Conservation (phyloP, 805 yeast genomes). For the Candida adriatica region DNA sequence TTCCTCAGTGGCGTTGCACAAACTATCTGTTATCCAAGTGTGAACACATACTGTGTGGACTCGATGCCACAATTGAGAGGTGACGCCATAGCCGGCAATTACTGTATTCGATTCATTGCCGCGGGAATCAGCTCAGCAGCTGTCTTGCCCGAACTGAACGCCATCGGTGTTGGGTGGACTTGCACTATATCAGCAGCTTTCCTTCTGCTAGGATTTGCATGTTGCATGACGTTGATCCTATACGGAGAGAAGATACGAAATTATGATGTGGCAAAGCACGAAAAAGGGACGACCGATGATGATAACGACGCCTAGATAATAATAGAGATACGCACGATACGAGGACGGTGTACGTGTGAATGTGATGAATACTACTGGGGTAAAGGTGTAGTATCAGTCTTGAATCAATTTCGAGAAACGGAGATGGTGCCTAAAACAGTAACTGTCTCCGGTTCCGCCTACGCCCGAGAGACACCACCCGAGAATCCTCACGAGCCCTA, state of each 20-base stretch:
- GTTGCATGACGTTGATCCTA: constrained; percentile 28
- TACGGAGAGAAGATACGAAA: constrained; percentile 38
- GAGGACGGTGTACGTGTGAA: too few relatives aligned
- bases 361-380: too few relatives aligned
- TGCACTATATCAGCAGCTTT: constrained; percentile 42
- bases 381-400: too few relatives aligned
- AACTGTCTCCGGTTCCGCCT: too few relatives aligned
- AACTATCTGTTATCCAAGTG: constrained; percentile 43
- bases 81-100: constrained; percentile 50
- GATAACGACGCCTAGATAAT: too few relatives aligned
- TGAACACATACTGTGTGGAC: constrained; percentile 54
- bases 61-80: constrained; percentile 47
- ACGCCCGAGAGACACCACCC: too few relatives aligned
- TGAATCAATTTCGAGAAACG: too few relatives aligned
- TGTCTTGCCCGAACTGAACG: constrained; percentile 36
- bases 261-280: too few relatives aligned
- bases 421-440: too few relatives aligned
- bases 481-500: too few relatives aligned
- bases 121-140: constrained; percentile 47
- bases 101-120: constrained; percentile 41
- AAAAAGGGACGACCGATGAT: too few relatives aligned
- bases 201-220: constrained; percentile 31
- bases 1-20: constrained; percentile 45
- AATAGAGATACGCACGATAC: too few relatives aligned
- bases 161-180: constrained; percentile 53